A percentile compares a stretch with the other conserved stretches of the same genome.
Evolutionary conservation across 2,329 filamentous ascomycete species (phyloP).

Genomic region (Davidsoniella neocaledoniae): DNA sequence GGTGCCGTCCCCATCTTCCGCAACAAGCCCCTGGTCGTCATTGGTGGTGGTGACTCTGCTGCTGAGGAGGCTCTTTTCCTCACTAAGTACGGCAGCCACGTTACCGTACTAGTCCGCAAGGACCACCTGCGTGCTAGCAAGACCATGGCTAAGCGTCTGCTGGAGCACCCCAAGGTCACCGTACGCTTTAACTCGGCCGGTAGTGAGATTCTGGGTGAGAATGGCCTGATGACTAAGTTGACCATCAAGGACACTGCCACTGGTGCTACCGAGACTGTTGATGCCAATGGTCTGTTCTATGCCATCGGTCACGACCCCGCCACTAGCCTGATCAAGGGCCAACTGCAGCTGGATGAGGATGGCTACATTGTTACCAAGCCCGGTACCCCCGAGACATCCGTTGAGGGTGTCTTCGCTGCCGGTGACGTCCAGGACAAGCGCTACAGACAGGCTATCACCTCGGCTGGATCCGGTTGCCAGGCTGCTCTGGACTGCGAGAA

Average conservation of each 20-base stretch:
- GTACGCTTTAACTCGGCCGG: slow-evolving; percentile 74
- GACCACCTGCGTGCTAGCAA: slow-evolving; percentile 76
- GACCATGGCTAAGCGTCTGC: slow-evolving; percentile 77
- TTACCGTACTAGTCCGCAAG: slow-evolving; percentile 80
- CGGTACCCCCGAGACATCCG: slow-evolving; percentile 72
- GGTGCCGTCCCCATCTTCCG: slow-evolving; percentile 94
- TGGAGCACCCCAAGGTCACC: slow-evolving; percentile 74
- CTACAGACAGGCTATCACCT: slow-evolving; percentile 95
- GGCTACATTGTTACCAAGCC: slow-evolving; percentile 83
- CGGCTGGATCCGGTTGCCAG: slow-evolving; percentile 87
- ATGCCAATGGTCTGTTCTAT: slow-evolving; percentile 90
- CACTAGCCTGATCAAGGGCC: slow-evolving; percentile 74
- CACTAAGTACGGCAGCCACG: slow-evolving; percentile 91
- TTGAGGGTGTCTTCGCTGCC: slow-evolving; percentile 87
- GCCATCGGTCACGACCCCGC: slow-evolving; percentile 94
- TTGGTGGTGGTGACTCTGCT: slow-evolving; percentile 90
- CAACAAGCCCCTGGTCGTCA: slow-evolving; percentile 87
- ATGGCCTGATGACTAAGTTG: slow-evolving; percentile 77
- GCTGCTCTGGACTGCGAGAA: slow-evolving; percentile 94
- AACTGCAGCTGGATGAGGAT: slow-evolving; percentile 75
- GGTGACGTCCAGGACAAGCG: slow-evolving; percentile 98
- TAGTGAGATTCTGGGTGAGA: slow-evolving; percentile 65
- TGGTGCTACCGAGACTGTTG: slow-evolving; percentile 64
- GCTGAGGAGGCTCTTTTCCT: slow-evolving; percentile 96
- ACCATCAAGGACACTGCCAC: slow-evolving; percentile 64